A percentile compares a stretch with the other conserved stretches of the same genome.
Evolutionary conservation across 257 asterid genomes (phyloP).

Genomic region (Mitragyna speciosa): DNA sequence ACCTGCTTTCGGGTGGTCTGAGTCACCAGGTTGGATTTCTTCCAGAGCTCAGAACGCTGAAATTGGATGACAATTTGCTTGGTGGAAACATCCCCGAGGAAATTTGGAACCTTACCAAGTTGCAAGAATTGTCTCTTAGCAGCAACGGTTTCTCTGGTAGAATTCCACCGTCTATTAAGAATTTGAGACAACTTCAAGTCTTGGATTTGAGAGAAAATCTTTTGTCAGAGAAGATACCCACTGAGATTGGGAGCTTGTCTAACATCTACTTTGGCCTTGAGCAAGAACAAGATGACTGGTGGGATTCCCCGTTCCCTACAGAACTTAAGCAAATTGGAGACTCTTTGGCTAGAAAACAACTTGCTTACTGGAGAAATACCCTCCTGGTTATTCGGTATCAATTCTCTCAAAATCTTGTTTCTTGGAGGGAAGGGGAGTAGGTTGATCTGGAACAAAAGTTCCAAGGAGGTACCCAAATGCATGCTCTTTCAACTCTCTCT

Average conservation of each 20-base stretch:
- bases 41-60: conserved; percentile 19
- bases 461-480: conserved; percentile 25
- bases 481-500: conserved; percentile 28
- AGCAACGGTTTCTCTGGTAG: conserved; percentile 30
- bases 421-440: conserved; percentile 27
- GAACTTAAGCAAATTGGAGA: conserved; percentile 27
- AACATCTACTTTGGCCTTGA: conserved; percentile 30
- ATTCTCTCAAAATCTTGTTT: conserved; percentile 19
- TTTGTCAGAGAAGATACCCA: conserved; percentile 24
- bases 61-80: conserved; percentile 23
- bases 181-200: conserved; percentile 17
- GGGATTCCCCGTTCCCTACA: conserved; percentile 24
- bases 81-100: conserved; percentile 27
- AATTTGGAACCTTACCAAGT: conserved; percentile 28
- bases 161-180: conserved; percentile 20
- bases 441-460: conserved; percentile 23
- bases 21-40: conserved; percentile 20
- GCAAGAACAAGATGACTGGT: conserved; percentile 36
- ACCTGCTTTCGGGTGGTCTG: conserved; percentile 20
- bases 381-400: conserved; percentile 25
- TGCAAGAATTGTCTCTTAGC: conserved; percentile 21
- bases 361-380: conserved; percentile 30
- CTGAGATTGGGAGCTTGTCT: conserved; percentile 23
- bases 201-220: conserved; percentile 27
- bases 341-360: conserved; percentile 27